phyloP scores from a whole-genome alignment of 768 basidiomycete species.

The Coprinopsis marcescibilis region DNA sequence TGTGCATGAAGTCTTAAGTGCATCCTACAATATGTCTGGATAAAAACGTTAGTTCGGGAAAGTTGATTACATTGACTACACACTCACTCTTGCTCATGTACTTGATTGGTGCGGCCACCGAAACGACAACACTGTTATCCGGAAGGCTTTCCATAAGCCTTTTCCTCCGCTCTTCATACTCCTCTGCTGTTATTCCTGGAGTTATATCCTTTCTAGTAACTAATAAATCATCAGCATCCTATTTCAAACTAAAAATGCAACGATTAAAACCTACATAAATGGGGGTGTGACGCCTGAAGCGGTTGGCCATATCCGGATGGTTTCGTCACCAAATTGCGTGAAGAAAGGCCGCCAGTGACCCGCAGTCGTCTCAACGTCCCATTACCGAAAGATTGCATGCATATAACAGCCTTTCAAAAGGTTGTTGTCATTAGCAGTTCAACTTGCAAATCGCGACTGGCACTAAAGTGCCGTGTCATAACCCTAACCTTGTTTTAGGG shows the following conservation, averaged over 20 bases:
- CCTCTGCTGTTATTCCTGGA: conserved; percentile 69
- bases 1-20: neutral
- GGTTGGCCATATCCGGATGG: conserved; percentile 83
- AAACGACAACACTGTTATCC: conserved; percentile 67
- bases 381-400: neutral
- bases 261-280: conserved; percentile 48
- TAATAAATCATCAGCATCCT: neutral
- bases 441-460: neutral
- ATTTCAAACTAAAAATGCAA: neutral
- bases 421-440: no score
- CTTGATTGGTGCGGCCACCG: conserved; percentile 73
- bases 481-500: neutral
- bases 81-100: conserved; percentile 78
- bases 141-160: conserved; percentile 72
- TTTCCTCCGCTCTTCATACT: conserved; percentile 70
- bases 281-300: conserved; percentile 70
- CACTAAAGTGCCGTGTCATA: neutral
- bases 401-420: no score
- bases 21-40: conserved; percentile 70
- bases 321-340: conserved; percentile 32
- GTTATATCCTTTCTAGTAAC: conserved; percentile 59
- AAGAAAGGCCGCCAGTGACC: no score
- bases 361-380: neutral
- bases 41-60: conserved; percentile 11
- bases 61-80: conserved; percentile 3